These are phyloP conservation scores for Gastrodia elata DNA, from an alignment of 106 monocot species.

Conservation along the genomic window DNA sequence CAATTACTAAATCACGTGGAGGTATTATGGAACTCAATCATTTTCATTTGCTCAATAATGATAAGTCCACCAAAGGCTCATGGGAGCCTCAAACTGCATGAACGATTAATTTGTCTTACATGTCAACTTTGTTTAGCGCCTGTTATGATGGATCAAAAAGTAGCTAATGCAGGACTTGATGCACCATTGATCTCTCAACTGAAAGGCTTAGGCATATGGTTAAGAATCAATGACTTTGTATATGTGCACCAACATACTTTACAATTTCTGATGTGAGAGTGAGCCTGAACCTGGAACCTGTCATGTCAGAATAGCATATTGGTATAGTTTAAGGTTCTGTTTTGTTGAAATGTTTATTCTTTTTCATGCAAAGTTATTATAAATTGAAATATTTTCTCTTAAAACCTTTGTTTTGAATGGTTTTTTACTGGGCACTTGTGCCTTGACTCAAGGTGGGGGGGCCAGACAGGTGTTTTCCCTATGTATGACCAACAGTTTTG, in stretches of 20 bases:
- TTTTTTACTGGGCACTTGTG: too few relatives aligned
- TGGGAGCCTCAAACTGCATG: background rate
- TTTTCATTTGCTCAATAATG: background rate
- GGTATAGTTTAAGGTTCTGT: background rate
- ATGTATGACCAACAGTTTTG: too few relatives aligned
- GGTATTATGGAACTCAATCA: background rate
- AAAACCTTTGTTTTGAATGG: too few relatives aligned
- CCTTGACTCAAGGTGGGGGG: too few relatives aligned
- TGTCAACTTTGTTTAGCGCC: background rate
- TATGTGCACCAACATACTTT: background rate
- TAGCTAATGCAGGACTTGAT: background rate
- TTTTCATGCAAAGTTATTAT: background rate
- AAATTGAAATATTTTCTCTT: too few relatives aligned
- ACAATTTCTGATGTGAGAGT: background rate
- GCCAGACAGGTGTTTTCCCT: too few relatives aligned
- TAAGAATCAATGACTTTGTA: background rate
- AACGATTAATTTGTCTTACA: background rate
- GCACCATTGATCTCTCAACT: background rate
- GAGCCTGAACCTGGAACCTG: background rate
- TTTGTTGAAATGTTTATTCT: background rate
- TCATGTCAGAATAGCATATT: background rate
- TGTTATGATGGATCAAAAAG: background rate
- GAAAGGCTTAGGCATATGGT: background rate
- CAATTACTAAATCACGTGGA: background rate
- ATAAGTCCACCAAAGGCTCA: background rate